These are phyloP conservation scores for Piper longum DNA, from an alignment of 164 flowering plant genomes.

Conservation along the genomic window DNA sequence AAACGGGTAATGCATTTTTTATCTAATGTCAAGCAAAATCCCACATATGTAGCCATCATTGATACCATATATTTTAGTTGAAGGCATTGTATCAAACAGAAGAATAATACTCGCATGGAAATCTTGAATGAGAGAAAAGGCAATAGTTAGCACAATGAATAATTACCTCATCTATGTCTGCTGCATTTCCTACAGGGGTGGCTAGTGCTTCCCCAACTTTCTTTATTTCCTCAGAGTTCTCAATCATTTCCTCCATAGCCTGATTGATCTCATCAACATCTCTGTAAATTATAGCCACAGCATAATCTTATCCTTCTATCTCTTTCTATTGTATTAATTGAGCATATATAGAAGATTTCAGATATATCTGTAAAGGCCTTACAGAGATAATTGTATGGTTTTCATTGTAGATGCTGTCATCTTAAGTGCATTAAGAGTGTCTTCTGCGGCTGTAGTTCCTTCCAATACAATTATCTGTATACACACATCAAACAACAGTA, in stretches of 20 bases:
- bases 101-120: background rate
- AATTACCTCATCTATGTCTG: constrained; percentile 5
- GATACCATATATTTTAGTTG: too few relatives aligned
- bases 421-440: constrained; percentile 8
- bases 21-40: too few relatives aligned
- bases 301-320: too few relatives aligned
- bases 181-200: constrained; percentile 2
- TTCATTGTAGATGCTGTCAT: constrained; percentile 5
- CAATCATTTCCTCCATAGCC: constrained; percentile 3
- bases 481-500: background rate
- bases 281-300: background rate
- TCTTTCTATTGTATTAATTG: too few relatives aligned
- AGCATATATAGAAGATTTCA: background rate
- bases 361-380: background rate
- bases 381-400: constrained; percentile 1
- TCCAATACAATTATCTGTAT: constrained; percentile 6
- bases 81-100: too few relatives aligned
- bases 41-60: too few relatives aligned
- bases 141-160: background rate
- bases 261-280: constrained; percentile 3
- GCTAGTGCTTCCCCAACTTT: constrained; percentile 4
- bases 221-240: constrained; percentile 2
- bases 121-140: too few relatives aligned
- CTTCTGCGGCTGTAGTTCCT: constrained; percentile 4
- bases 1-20: too few relatives aligned